phyloP scores from a whole-genome alignment of 2,329 filamentous ascomycete genomes.

The Apiospora koreana region DNA sequence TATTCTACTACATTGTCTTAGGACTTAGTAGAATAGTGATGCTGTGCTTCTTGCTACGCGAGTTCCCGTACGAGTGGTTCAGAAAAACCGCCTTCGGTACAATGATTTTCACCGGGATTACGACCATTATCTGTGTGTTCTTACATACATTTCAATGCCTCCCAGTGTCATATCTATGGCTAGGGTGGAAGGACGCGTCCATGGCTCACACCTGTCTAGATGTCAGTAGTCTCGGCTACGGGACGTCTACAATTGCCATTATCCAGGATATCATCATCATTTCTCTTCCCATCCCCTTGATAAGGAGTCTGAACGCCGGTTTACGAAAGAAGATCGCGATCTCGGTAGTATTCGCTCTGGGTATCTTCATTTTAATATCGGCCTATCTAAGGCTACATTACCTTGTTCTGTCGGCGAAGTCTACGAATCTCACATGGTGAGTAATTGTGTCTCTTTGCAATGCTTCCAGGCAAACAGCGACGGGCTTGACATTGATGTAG shows the following conservation, averaged over 20 bases:
- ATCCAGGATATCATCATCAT: constrained; percentile 37
- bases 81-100: constrained; percentile 25
- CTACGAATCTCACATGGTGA: constrained; percentile 32
- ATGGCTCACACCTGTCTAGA: constrained; percentile 31
- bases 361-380: constrained; percentile 38
- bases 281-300: constrained; percentile 34
- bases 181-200: constrained; percentile 32
- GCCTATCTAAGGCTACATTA: constrained; percentile 38
- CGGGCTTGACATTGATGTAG: no score
- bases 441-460: background rate
- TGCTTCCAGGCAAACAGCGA: background rate
- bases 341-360: constrained; percentile 39
- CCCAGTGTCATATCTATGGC: constrained; percentile 35
- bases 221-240: constrained; percentile 33
- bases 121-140: constrained; percentile 30
- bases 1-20: constrained; percentile 34
- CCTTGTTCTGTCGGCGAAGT: constrained; percentile 33
- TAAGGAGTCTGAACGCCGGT: constrained; percentile 31
- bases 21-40: constrained; percentile 34
- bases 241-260: constrained; percentile 34
- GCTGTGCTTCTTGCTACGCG: constrained; percentile 34
- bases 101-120: constrained; percentile 28
- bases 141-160: constrained; percentile 39
- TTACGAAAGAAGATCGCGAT: constrained; percentile 29
- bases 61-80: constrained; percentile 32